Percentiles rank a stretch among this genome's conserved stretches.
Evolutionary conservation across 2,329 filamentous ascomycete genomes (phyloP).

Genomic region (Talaromyces sp.): DNA sequence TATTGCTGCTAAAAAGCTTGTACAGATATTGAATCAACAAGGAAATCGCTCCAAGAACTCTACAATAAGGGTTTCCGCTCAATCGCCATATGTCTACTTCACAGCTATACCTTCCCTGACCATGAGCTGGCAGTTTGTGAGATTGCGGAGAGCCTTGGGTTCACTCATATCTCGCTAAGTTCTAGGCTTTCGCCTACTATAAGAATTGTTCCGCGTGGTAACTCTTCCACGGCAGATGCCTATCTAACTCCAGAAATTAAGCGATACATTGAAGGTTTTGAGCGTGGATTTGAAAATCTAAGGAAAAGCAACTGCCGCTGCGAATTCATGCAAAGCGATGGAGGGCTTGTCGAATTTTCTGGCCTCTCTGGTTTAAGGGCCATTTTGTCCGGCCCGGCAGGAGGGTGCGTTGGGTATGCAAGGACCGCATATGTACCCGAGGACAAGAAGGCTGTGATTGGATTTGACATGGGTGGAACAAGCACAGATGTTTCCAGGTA

Average conservation of each 20-base stretch:
- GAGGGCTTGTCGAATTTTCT: slow-evolving; percentile 55
- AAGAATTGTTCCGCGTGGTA: slow-evolving; percentile 73
- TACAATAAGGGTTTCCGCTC: slow-evolving; percentile 1
- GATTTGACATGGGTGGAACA: slow-evolving; percentile 86
- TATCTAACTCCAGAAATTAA: slow-evolving; percentile 76
- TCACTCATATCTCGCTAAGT: slow-evolving; percentile 66
- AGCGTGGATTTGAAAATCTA: slow-evolving; percentile 72
- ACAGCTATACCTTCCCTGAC: slow-evolving; percentile 59
- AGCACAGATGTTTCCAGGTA: slow-evolving; percentile 86
- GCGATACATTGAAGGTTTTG: slow-evolving; percentile 72
- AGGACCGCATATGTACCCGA: not conserved
- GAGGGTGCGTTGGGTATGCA: slow-evolving; percentile 2
- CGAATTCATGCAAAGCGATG: slow-evolving; percentile 95
- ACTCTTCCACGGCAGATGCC: slow-evolving; percentile 72
- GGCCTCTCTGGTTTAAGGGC: slow-evolving; percentile 80
- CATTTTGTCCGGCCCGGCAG: slow-evolving; percentile 51
- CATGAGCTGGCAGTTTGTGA: slow-evolving; percentile 77
- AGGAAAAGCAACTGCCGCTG: slow-evolving; percentile 68
- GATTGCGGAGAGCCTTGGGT: slow-evolving; percentile 74
- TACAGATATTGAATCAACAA: not conserved
- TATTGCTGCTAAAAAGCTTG: no score
- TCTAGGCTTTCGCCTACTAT: slow-evolving; percentile 82
- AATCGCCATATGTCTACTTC: slow-evolving; percentile 1
- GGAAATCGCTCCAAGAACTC: not conserved
- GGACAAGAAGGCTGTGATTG: slow-evolving; percentile 54